Base-by-base conservation (phyloP, 2,329 filamentous ascomycete genomes). In the Fusarium bactridioides region DNA sequence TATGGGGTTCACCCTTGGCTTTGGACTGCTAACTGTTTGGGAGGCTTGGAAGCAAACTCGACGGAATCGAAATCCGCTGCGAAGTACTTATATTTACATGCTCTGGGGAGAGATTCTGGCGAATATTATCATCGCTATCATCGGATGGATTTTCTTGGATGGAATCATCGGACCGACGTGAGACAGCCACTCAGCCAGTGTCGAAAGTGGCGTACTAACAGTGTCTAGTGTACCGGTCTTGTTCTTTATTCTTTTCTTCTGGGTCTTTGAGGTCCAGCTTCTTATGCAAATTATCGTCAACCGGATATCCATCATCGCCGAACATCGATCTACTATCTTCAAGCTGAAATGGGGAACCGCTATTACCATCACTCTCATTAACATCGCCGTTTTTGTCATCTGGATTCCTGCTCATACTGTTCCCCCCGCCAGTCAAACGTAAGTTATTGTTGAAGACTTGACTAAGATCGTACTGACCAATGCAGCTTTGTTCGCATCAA, bases 231-330 rank as follows among this genome's bases (percentile, higher is more conserved):
- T 82, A 2, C 78, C 79, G 0, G 73, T 81, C 0, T 64, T 82
- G 9, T 82, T 83, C 64, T 82, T 82, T 37, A 79, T 83, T 40
- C 67, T 83, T 0, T 72, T 81, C 62, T 66, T 84, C 67, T 85
- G 85, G 83, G 80, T 82, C 0, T 80, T 85, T 31, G 79, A 86
- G 64, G 83, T 87, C 19, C 86, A 88, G 66, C 78, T 87, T 4
- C 73, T 88, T 4, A 83, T 88, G 79, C 86, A 88, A 70, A 88
- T 89, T 51, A 87, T 88, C 70, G 84, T 88, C 76, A 88, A 88
- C 71, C 83, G 87, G 59, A 84, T 88, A 27, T 81, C 83, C 0
- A 82, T 89, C 43, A 83, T 88, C 40, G 81, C 84, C 18, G 82
- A 85, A 19, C 78, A 83, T 47, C 79, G 78, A 29, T 76, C 73